These are phyloP conservation scores for Arthrobotrys megalospora DNA, from an alignment of 2,329 filamentous ascomycete species.

Conservation along the genomic window DNA sequence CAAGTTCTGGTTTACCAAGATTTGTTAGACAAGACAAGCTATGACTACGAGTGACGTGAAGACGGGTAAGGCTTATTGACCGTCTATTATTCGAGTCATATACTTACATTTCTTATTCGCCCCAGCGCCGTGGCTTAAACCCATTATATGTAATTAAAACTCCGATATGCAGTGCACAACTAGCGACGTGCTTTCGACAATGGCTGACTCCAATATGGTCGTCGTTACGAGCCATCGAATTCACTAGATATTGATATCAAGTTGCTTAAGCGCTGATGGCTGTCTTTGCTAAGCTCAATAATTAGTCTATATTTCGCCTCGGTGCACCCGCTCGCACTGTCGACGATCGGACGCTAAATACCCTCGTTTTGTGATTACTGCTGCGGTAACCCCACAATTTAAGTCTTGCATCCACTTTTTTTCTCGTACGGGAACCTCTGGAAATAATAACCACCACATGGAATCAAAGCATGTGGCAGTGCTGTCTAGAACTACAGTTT, in stretches of 20 bases:
- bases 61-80: neutral
- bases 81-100: neutral
- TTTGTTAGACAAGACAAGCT: neutral
- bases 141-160: slow-evolving; percentile 17
- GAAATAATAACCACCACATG: neutral
- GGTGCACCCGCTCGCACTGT: slow-evolving; percentile 11
- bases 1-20: neutral
- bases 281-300: neutral
- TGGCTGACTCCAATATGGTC: neutral
- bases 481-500: too few species aligned
- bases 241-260: neutral
- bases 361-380: neutral
- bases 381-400: slow-evolving; percentile 9
- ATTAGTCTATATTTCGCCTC: slow-evolving; percentile 9
- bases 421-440: neutral
- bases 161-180: slow-evolving; percentile 21
- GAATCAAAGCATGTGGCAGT: too few species aligned
- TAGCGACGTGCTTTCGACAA: too few species aligned
- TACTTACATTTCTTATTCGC: slow-evolving; percentile 15
- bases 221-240: slow-evolving; percentile 9
- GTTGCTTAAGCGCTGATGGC: slow-evolving; percentile 22
- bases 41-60: neutral
- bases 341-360: slow-evolving; percentile 15
- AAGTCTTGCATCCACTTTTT: slow-evolving; percentile 1
- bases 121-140: slow-evolving; percentile 19